Conservation (phyloP, 306 rosid species). For the Rosa chinensis region DNA sequence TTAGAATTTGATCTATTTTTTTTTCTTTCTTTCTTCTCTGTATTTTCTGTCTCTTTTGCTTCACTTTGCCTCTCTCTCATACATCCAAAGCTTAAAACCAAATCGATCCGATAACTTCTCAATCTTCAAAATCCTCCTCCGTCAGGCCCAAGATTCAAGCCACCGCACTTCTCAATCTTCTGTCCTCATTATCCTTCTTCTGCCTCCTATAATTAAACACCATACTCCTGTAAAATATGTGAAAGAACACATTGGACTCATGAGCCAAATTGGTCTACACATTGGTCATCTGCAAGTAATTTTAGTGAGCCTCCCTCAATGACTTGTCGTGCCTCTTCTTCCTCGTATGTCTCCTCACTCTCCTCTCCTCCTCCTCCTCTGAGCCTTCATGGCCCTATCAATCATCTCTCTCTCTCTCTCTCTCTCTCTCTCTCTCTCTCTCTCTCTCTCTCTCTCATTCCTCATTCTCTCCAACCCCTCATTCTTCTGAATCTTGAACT, state of each 20-base stretch:
- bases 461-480: slow-evolving; percentile 46
- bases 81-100: too few relatives aligned
- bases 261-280: slow-evolving; percentile 64
- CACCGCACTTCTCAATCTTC: slow-evolving; percentile 57
- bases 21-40: too few relatives aligned
- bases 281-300: slow-evolving; percentile 32
- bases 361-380: slow-evolving; percentile 68
- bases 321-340: slow-evolving; percentile 48
- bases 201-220: slow-evolving; percentile 81
- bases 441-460: slow-evolving; percentile 43
- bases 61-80: too few relatives aligned
- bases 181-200: slow-evolving; percentile 91
- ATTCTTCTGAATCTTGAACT: slow-evolving; percentile 52
- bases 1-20: too few relatives aligned
- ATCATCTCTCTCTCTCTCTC: slow-evolving; percentile 47
- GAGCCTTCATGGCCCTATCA: slow-evolving; percentile 40
- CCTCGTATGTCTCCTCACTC: slow-evolving; percentile 41
- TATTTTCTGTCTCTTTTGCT: too few relatives aligned
- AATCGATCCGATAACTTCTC: too few relatives aligned
- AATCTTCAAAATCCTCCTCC: too few relatives aligned
- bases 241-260: slow-evolving; percentile 58
- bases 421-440: slow-evolving; percentile 43
- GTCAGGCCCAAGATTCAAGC: too few relatives aligned
- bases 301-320: slow-evolving; percentile 42
- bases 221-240: slow-evolving; percentile 74